Evolutionary conservation across 495 filamentous ascomycete genomes (phyloP), one percentile per base, ranked within the genome.

Genomic region (Eremomyces bilateralis): DNA sequence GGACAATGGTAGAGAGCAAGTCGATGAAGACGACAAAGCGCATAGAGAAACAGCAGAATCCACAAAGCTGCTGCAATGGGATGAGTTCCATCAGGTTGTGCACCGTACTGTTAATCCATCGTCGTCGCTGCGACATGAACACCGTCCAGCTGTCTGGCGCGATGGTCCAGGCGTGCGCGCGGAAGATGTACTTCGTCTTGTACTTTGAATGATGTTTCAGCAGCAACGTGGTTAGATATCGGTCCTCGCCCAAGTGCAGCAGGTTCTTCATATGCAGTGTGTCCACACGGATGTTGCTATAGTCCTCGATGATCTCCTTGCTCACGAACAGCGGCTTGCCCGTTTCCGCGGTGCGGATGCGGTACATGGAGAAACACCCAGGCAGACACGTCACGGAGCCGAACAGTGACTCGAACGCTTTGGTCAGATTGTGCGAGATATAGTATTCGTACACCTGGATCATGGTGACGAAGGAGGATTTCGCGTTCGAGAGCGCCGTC

Each of bases 1-100:
- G 80, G 33, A 95, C 73, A 38, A 95, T 54, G 20, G 88, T 99
- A 36, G 76, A 80, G 36, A 99, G 61, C 29, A 99, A 63, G 51
- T 99, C 88, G 37, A 95, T 53, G 47, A 99, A 91, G 43, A 99
- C 85, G 40, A 99, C 64, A 58, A 99, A 99, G 44, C 88, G 71
- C 88, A 99, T 99, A 54, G 76, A 83, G 64, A 99, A 99, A 58
- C 90, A 95, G 64, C 88, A 99, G 70, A 99, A 99, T 53, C 88
- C 88, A 57, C 88, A 99, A 20, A 99, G 71, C 50, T 95, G 78
- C 34, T 77, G 69, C 52, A 99, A 57, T 4, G 83, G 83, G 46
- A 95, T 83, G 33, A 99, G 71, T 51, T 99, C 88, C 43, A 88
- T 77, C 42, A 99, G 63, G 53, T 99, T 99, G 63, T 99, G 88